Evolutionary conservation across 345 rosid genomes (phyloP).

Genomic region (Excoecaria agallocha): DNA sequence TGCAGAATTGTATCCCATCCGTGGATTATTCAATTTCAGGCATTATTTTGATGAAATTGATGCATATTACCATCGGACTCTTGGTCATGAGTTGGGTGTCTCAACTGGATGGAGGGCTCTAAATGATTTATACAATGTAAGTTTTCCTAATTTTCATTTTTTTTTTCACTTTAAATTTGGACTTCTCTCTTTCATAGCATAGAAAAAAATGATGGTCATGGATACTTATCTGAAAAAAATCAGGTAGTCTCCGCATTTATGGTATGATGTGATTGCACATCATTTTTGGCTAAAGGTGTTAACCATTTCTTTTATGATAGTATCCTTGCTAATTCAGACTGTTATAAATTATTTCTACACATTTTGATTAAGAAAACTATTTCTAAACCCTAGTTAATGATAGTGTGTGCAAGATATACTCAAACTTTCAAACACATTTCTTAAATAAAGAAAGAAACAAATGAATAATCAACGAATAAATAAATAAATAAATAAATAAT

Average conservation of each 20-base stretch:
- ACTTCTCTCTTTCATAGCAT: not conserved
- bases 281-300: not conserved
- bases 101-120: conserved; percentile 83
- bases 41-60: conserved; percentile 81
- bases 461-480: too few species aligned
- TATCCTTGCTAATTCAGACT: too few species aligned
- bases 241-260: not conserved
- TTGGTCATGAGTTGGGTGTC: conserved; percentile 66
- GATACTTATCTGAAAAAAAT: not conserved
- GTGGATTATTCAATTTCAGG: conserved; percentile 69
- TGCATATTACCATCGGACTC: conserved; percentile 64
- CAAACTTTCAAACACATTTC: too few species aligned
- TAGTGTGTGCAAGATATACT: not conserved
- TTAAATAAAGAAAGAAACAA: too few species aligned
- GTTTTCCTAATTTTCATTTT: conserved; percentile 17
- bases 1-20: conserved; percentile 89
- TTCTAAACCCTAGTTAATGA: not conserved
- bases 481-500: too few species aligned
- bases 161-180: not conserved
- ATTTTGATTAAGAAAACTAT: not conserved
- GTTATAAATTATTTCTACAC: not conserved
- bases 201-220: not conserved
- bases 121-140: conserved; percentile 73
- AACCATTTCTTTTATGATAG: not conserved
- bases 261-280: not conserved